Evolutionary conservation across 192 early-diverging fungal species (phyloP).

Genomic region (Coemansia sp.): DNA sequence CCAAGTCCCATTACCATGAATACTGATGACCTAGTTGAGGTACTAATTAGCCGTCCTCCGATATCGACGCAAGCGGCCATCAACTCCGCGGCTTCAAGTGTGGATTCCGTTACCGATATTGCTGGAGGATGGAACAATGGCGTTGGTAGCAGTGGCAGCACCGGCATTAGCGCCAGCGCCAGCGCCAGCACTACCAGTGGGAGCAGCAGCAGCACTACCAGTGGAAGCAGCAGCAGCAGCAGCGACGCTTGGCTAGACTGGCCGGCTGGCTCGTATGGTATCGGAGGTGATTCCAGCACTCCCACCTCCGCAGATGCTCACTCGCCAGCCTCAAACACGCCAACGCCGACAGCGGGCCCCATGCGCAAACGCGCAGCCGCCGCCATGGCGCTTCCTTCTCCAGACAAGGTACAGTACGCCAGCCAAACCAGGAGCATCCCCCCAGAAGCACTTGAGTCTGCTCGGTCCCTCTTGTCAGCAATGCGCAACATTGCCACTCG

Average conservation of each 20-base stretch:
- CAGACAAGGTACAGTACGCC: not conserved
- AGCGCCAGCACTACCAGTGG: conserved; percentile 1
- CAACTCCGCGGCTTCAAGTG: not conserved
- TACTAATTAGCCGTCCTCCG: conserved; percentile 14
- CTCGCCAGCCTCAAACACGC: not conserved
- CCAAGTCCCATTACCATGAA: conserved; percentile 8
- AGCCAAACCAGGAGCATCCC: conserved; percentile 5
- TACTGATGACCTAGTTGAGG: conserved; percentile 21
- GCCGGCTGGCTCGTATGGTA: conserved; percentile 3
- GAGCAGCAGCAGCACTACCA: not conserved
- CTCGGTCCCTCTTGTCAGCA: conserved; percentile 23
- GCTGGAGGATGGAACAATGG: not conserved
- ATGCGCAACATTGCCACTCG: conserved; percentile 31
- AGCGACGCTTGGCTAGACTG: conserved; percentile 7
- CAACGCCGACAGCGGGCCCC: not conserved
- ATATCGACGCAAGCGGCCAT: not conserved
- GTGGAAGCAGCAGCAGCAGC: not conserved
- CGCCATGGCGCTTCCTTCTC: not conserved
- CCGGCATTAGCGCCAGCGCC: not conserved
- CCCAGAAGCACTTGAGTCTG: conserved; percentile 17
- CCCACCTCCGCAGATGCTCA: not conserved
- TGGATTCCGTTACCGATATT: not conserved
- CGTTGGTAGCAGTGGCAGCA: not conserved
- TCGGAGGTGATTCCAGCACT: not conserved
- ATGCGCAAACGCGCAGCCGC: conserved; percentile 2